Evolutionary conservation across 495 filamentous ascomycete genomes (phyloP).

Genomic region (Parathielavia appendiculata): DNA sequence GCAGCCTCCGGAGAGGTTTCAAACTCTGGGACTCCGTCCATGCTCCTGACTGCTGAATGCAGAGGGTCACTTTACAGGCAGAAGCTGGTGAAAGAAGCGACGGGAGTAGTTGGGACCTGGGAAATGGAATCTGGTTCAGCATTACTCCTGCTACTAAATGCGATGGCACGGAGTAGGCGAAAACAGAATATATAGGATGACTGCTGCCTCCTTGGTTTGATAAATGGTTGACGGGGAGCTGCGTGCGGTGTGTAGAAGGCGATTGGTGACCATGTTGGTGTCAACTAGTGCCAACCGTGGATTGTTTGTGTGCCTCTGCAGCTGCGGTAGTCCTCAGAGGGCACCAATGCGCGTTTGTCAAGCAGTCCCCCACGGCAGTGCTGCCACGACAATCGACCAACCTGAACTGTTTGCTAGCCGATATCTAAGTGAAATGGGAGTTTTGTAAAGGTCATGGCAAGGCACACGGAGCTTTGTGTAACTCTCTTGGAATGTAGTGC

Average conservation of each 20-base stretch:
- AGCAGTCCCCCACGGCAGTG: background rate
- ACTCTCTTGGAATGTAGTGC: too few species aligned
- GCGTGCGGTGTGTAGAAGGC: background rate
- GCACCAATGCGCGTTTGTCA: background rate
- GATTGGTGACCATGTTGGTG: background rate
- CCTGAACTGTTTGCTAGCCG: background rate
- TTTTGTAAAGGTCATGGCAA: background rate
- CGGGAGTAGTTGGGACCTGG: background rate
- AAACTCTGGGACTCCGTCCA: background rate
- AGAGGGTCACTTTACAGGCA: too few species aligned
- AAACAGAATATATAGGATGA: background rate
- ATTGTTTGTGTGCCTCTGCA: background rate
- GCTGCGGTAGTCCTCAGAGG: background rate
- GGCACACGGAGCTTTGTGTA: background rate
- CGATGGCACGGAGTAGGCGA: background rate
- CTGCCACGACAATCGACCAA: background rate
- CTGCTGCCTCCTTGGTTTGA: background rate
- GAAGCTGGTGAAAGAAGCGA: too few species aligned
- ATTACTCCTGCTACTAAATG: constrained; percentile 1
- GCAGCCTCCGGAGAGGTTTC: background rate
- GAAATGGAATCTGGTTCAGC: background rate
- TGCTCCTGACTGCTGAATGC: background rate
- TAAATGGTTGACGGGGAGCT: background rate
- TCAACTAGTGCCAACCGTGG: too few species aligned
- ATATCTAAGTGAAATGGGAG: background rate